Evolutionary conservation across 129 eudicot genomes (phyloP).

Genomic region (Flaveria brownii): DNA sequence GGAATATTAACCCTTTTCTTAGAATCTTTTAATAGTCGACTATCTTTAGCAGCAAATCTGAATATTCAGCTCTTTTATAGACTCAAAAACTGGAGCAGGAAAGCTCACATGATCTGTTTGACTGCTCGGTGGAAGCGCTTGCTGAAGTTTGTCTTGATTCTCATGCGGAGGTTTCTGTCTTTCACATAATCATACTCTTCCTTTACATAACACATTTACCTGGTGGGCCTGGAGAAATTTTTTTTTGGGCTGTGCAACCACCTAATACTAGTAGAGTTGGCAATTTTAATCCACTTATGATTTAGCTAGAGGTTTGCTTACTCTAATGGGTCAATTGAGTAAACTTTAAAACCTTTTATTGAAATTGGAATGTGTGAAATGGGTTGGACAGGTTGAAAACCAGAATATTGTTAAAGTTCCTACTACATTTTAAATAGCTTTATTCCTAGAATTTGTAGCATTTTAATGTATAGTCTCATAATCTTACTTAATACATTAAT

Average conservation of each 20-base stretch:
- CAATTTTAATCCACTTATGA: neutral
- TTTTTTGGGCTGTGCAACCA: constrained; percentile 11
- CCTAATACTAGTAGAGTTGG: neutral
- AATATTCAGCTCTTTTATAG: constrained; percentile 43
- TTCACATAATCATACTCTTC: constrained; percentile 15
- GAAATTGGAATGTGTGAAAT: neutral
- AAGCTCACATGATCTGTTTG: constrained; percentile 52
- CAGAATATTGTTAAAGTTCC: neutral
- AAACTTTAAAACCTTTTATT: neutral
- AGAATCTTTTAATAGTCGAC: constrained; percentile 2
- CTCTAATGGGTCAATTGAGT: constrained; percentile 7
- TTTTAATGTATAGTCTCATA: neutral
- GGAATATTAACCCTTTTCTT: neutral
- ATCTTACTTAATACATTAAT: neutral
- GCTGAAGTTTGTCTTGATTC: constrained; percentile 49
- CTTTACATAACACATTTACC: constrained; percentile 9
- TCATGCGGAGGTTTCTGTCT: constrained; percentile 48
- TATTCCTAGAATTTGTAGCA: neutral
- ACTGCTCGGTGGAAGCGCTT: constrained; percentile 77
- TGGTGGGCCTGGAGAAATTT: constrained; percentile 8
- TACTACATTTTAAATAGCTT: neutral
- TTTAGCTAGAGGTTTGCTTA: neutral
- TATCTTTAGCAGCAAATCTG: constrained; percentile 33
- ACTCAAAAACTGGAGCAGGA: constrained; percentile 52
- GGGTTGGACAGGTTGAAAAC: neutral